Base-by-base conservation (phyloP, 768 basidiomycete genomes). In the Mycena epipterygia region DNA sequence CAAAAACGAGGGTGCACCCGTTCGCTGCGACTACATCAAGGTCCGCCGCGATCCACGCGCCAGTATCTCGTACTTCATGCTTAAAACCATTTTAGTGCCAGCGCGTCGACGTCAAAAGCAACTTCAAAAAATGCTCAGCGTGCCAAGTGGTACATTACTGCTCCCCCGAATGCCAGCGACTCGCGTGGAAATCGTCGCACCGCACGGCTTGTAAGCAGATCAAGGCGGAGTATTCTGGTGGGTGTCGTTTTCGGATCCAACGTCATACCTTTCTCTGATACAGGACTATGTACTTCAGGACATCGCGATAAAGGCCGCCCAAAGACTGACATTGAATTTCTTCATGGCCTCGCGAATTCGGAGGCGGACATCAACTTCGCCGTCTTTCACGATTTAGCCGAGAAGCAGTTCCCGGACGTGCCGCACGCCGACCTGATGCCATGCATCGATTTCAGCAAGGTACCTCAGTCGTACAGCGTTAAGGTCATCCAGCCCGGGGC, bases 101-200 rank as follows among this genome's bases (percentile, higher is more conserved):
- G 25, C 80, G 80, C 56, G 56, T 81, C 39, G 80, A 81, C 27
- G 63, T 58, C 2, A 82, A 79, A 60, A 78, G 78, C 56, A 77
- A 73, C 17, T 80, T 84, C 71, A 70, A 71, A 41, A 76, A 78
- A 44, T 84, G 83, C 57, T 71, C 75, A 6, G 76, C 76, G 1
- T 84, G 84, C 70, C 67, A 72, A 3, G 75, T 65, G 4, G 81
- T 79, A 4, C 72, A 79, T 13, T 84, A 84, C 69, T 84, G 84
- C 63, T 84, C 83, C 1, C 79, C 79, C 51, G 81, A 83, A 66
- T 84, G 84, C 55, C 83, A 83, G 73, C 70, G 70, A 3, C 58
- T 66, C 5, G 80, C 77, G 4, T 82, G 82, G 82, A 83, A 84
- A 39, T 79, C 76, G 12, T 77, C 78, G 12, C 83, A 84, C 70